Conservation (phyloP, 345 rosid genomes). For the Limnanthes douglasii region DNA sequence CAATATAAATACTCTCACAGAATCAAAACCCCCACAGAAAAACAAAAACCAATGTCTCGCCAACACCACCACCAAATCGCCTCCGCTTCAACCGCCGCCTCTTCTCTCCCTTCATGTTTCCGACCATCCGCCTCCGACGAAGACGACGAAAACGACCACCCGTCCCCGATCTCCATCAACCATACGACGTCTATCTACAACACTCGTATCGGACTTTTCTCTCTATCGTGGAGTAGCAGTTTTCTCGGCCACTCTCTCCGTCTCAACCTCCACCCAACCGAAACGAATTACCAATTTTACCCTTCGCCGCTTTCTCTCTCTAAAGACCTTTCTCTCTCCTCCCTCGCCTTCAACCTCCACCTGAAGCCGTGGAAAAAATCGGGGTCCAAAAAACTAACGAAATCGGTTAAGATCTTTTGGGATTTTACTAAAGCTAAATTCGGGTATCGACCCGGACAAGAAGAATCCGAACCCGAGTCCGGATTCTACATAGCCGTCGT, state of each 20-base stretch:
- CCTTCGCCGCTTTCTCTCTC: conserved; percentile 30
- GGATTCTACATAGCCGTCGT: conserved; percentile 72
- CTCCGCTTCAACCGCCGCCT: conserved; percentile 7
- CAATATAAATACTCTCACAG: no score
- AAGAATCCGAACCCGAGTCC: conserved; percentile 70
- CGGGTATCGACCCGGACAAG: conserved; percentile 70
- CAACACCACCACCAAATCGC: conserved; percentile 8
- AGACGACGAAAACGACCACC: no score
- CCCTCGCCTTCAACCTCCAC: conserved; percentile 52
- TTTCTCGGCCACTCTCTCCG: conserved; percentile 71
- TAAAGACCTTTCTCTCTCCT: conserved; percentile 25
- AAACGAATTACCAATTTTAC: no score
- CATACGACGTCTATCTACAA: conserved; percentile 63
- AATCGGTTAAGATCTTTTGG: conserved; percentile 50
- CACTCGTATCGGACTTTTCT: conserved; percentile 63
- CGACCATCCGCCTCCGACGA: conserved; percentile 17
- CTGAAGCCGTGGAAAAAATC: conserved; percentile 70
- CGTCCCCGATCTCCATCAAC: conserved; percentile 21
- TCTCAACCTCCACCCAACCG: conserved; percentile 52
- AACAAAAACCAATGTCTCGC: conserved; percentile 29
- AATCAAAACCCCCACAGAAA: conserved; percentile 9
- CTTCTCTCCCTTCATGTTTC: conserved; percentile 34
- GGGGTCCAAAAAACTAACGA: conserved; percentile 41
- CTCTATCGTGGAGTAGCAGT: conserved; percentile 72
- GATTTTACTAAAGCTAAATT: conserved; percentile 65